Percentiles rank a stretch among this genome's conserved stretches.
These are phyloP conservation scores for Fennellomyces sp. DNA, from an alignment of 371 early-diverging fungal genomes.

Conservation along the genomic window DNA sequence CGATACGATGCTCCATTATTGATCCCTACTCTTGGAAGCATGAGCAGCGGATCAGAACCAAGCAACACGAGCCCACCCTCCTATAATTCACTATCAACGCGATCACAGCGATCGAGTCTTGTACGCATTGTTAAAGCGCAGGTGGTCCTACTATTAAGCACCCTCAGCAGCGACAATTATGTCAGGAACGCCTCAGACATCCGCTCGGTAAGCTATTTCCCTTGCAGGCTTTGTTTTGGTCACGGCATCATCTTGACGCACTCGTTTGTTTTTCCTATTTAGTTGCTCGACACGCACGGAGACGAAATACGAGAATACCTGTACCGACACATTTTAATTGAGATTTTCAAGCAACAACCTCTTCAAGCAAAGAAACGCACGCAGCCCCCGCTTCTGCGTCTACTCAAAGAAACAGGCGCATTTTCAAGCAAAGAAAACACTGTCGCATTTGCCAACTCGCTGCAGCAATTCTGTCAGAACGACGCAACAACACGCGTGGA, in stretches of 20 bases:
- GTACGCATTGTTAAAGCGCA: constrained; percentile 67
- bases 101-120: constrained; percentile 50
- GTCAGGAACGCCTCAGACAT: constrained; percentile 54
- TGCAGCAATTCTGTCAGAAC: not conserved
- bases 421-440: not conserved
- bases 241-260: not conserved
- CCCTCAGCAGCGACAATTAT: constrained; percentile 57
- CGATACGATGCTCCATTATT: constrained; percentile 4
- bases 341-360: constrained; percentile 2
- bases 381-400: not conserved
- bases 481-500: constrained; percentile 1
- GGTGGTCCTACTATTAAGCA: constrained; percentile 55
- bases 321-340: not conserved
- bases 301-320: not conserved
- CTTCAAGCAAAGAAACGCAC: constrained; percentile 1
- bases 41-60: constrained; percentile 43
- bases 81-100: constrained; percentile 25
- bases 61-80: constrained; percentile 26
- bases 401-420: not conserved
- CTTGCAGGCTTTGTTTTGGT: not conserved
- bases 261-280: not conserved
- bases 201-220: constrained; percentile 44
- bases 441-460: not conserved
- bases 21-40: constrained; percentile 14
- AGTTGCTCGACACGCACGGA: not conserved